Percentiles rank a stretch among this genome's conserved stretches.
These are phyloP conservation scores for Pseudocercospora cruenta DNA, from an alignment of 2,329 filamentous ascomycete species.

Conservation along the genomic window DNA sequence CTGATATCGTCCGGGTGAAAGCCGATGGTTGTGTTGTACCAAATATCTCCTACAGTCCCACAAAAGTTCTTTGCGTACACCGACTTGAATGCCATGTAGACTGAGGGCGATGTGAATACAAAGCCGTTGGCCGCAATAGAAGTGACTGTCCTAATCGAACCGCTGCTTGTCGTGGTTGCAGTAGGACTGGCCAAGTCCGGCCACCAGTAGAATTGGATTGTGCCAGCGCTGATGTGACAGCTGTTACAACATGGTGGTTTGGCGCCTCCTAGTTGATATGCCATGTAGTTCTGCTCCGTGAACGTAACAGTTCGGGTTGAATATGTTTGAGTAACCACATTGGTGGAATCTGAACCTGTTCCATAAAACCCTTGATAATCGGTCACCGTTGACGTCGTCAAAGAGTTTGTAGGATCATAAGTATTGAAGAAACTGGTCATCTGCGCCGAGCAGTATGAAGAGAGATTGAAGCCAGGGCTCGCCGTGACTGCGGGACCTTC, in stretches of 20 bases:
- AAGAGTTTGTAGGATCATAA: slow-evolving; percentile 7
- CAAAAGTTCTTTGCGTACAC: slow-evolving; percentile 18
- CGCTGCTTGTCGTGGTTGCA: neutral
- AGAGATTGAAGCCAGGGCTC: slow-evolving; percentile 11
- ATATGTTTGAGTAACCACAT: slow-evolving; percentile 16
- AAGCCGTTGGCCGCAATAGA: slow-evolving; percentile 11
- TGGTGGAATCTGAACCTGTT: slow-evolving; percentile 13
- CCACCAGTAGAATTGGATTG: slow-evolving; percentile 22
- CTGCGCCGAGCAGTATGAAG: slow-evolving; percentile 13
- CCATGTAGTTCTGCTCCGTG: slow-evolving; percentile 13
- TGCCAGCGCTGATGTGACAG: slow-evolving; percentile 17
- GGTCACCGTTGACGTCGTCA: slow-evolving; percentile 14
- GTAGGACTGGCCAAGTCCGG: slow-evolving; percentile 15
- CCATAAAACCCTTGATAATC: slow-evolving; percentile 17
- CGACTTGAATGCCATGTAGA: slow-evolving; percentile 20
- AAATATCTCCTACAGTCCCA: slow-evolving; percentile 13
- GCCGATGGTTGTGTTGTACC: slow-evolving; percentile 18
- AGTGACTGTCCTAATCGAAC: neutral
- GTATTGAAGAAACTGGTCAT: slow-evolving; percentile 4
- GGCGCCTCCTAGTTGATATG: slow-evolving; percentile 13
- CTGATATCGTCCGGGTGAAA: slow-evolving; percentile 19
- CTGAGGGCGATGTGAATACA: slow-evolving; percentile 16
- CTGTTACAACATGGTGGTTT: slow-evolving; percentile 18
- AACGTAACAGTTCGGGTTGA: slow-evolving; percentile 15
- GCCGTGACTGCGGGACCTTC: neutral